Evolutionary conservation across 768 basidiomycete species (phyloP), one percentile per base, ranked within the genome.

Genomic region (Filobasidium floriforme): DNA sequence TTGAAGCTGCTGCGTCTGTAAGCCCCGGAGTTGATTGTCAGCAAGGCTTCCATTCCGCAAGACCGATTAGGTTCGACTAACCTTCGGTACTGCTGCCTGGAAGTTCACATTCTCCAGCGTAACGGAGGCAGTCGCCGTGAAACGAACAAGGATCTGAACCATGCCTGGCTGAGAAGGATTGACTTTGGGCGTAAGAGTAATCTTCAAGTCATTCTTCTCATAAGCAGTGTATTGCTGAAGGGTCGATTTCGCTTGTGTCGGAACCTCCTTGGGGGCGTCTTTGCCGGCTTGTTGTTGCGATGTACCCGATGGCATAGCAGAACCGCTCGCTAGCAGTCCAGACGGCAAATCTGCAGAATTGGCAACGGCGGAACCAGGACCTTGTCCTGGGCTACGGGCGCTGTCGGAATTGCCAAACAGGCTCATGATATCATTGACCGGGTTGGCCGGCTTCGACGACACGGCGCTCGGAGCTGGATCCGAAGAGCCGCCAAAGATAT

Each of bases 81-180:
- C 92, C 84, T 91, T 94, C 3, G 94, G 94, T 9, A 99, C 94
- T 9, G 94, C 96, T 46, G 92, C 96, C 77, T 98, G 96, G 82
- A 99, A 97, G 73, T 87, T 92, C 57, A 99, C 80, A 1, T 85
- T 86, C 6, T 82, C 81, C 1, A 83, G 86, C 5, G 59, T 59
- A 22, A 80, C 82, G 2, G 75, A 75, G 18, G 85, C 87, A 1
- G 83, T 81, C 1, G 86, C 84, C 66, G 89, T 87, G 82, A 99
- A 98, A 62, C 87, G 84, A 22, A 91, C 93, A 65, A 92, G 80
- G 68, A 98, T 89, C 80, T 93, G 89, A 26, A 94, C 88, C 51
- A 94, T 81, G 44, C 91, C 92, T n/a, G 91, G 90, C 68, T 88
- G 87, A 57, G 85, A 80, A 10, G 87, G 76, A 28, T 88, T 88